Evolutionary conservation across 371 early-diverging fungal species (phyloP).

Genomic region (Mortierella sp.): DNA sequence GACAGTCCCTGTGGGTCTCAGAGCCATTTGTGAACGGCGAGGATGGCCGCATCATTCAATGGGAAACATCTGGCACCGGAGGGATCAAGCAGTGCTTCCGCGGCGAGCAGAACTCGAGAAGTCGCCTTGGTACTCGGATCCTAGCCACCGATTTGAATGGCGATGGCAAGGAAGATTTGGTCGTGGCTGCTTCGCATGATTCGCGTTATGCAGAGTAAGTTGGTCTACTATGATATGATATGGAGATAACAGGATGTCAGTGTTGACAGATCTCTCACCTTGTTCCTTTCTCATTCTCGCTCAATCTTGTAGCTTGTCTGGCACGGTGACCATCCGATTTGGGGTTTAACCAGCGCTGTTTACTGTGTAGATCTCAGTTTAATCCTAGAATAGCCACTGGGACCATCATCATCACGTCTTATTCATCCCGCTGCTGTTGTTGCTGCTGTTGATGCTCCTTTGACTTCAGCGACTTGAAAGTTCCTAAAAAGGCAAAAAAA

Average conservation of each 20-base stretch:
- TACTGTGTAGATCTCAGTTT: conserved; percentile 1
- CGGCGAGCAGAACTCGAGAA: conserved; percentile 44
- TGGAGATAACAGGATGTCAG: too few species aligned
- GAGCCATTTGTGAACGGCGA: conserved; percentile 38
- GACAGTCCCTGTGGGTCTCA: conserved; percentile 37
- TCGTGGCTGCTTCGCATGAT: conserved; percentile 62
- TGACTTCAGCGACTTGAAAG: conserved; percentile 35
- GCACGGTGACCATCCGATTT: conserved; percentile 13
- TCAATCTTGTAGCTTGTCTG: conserved; percentile 12
- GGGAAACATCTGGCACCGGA: conserved; percentile 15
- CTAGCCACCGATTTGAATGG: conserved; percentile 77
- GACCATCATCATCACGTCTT: background rate
- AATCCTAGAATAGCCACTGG: background rate
- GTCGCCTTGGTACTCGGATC: conserved; percentile 79
- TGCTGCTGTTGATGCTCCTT: conserved; percentile 33
- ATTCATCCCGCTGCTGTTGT: background rate
- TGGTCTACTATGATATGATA: too few species aligned
- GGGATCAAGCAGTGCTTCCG: conserved; percentile 37
- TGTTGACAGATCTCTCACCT: too few species aligned
- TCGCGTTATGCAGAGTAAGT: conserved; percentile 38
- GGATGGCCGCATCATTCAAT: conserved; percentile 33
- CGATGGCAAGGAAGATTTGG: conserved; percentile 85
- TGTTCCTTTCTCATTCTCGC: too few species aligned
- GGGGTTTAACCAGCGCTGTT: background rate
- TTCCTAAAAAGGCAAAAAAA: conserved; percentile 4